Conservation (phyloP, 2,329 filamentous ascomycete genomes). For the Pseudogymnoascus sp. region DNA sequence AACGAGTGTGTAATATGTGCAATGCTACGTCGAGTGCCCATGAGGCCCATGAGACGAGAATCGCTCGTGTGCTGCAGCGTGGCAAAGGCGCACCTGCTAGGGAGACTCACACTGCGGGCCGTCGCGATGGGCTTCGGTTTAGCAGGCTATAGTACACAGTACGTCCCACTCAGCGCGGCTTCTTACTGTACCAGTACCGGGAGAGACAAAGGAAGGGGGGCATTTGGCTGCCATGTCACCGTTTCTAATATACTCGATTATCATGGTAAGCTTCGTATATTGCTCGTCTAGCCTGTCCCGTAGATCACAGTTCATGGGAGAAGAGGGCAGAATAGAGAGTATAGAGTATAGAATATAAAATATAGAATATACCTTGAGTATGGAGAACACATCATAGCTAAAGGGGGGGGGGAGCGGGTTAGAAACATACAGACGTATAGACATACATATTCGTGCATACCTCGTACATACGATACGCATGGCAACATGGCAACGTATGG, state of each 20-base stretch:
- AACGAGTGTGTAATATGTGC: not conserved
- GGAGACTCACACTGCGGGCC: not conserved
- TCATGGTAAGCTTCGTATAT: not conserved
- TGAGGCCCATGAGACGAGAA: constrained; percentile 2
- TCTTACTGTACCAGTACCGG: not conserved
- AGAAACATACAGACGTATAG: not conserved
- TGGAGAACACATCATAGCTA: not conserved
- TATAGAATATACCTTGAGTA: not conserved
- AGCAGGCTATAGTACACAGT: constrained; percentile 5
- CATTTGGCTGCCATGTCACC: not conserved
- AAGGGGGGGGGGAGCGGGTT: not conserved
- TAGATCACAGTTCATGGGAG: not conserved
- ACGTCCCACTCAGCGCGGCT: not conserved
- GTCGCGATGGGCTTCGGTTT: not conserved
- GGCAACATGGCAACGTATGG: not conserved
- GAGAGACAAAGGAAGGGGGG: not conserved
- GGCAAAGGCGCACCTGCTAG: not conserved
- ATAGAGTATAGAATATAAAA: not conserved
- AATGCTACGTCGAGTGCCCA: not conserved
- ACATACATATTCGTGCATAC: not conserved
- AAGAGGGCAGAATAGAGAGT: not conserved
- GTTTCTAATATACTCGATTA: not conserved
- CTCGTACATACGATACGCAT: constrained; percentile 1
- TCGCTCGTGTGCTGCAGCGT: not conserved
- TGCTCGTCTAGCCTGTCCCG: not conserved